Base-by-base conservation (phyloP, 2,329 filamentous ascomycete genomes). In the Penicillium sp. region DNA sequence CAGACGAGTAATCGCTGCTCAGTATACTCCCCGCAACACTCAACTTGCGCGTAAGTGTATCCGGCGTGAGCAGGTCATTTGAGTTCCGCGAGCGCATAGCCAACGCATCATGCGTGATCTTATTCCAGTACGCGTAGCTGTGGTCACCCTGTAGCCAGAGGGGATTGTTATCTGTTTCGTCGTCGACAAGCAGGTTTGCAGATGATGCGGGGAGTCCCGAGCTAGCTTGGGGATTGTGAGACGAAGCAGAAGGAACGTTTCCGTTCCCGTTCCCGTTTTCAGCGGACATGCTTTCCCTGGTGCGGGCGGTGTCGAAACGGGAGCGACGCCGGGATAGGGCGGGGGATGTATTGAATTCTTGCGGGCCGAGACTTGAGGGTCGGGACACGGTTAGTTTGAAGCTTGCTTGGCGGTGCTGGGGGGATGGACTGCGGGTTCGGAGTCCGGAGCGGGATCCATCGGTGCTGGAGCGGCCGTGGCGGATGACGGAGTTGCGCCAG, bases 401-500 rank as follows among this genome's bases (percentile, higher is more conserved):
- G 7, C 34, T 46, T 1, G 56, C 29, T 9, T 37, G 9, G 16
- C 56, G 58, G 27, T 78, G 76, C 60, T 75, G 69, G 2, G 79
- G 75, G 14, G 78, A 78, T 38, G 71, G 67, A 58, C 74, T 79
- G 53, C 78, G 65, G 45, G 66, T 70, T 45, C 62, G 63, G 38
- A 63, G 62, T 3, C 60, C 60, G 29, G 50, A 54, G 35, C 65
- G 67, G 8, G 64, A 63, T 22, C 63, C 70, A 27, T 79, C 76
- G n/a, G 76, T 67, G 52, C 72, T 77, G 29, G 72, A 61, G 37
- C 73, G 77, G 52, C 77, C 77, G 4, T 76, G 77, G 47, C 77
- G 77, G 13, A 75, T 73, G 48, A 88, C 79, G 11, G 79, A 80
- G 57, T 95, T 89, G 3, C 91, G 83, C 92, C 92, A 99, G 41